Conservation (phyloP, 78 protist species). For the Dictyostelium citrinum region DNA sequence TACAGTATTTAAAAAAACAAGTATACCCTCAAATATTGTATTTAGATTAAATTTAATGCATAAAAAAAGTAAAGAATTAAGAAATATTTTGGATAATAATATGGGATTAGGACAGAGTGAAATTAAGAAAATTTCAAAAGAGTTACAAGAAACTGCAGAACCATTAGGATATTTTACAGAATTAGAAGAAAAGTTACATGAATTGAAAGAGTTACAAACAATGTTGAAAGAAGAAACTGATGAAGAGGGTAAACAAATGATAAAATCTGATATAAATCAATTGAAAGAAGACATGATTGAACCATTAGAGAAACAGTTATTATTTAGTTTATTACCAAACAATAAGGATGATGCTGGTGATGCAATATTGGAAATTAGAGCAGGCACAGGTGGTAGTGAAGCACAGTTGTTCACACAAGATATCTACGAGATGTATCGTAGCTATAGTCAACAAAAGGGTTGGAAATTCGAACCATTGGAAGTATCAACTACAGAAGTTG, state of each 20-base stretch:
- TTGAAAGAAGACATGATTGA: not conserved
- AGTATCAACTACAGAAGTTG: conserved; percentile 12
- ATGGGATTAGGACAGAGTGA: conserved; percentile 38
- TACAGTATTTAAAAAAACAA: not conserved
- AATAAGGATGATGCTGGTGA: conserved; percentile 67
- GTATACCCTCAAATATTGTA: conserved; percentile 8
- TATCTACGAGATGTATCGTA: conserved; percentile 84
- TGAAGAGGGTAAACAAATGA: conserved; percentile 20
- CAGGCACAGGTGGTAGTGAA: conserved; percentile 93
- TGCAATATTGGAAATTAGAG: conserved; percentile 85
- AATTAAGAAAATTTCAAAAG: conserved; percentile 42
- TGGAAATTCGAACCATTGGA: conserved; percentile 83
- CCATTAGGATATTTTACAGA: not conserved
- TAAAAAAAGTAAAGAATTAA: not conserved
- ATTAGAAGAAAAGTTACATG: not conserved
- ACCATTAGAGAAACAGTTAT: conserved; percentile 11
- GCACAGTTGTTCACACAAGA: conserved; percentile 91
- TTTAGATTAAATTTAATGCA: not conserved
- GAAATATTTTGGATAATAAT: not conserved
- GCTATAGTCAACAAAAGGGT: conserved; percentile 42
- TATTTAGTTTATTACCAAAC: conserved; percentile 54
- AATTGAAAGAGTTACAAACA: not conserved
- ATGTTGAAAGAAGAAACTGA: not conserved
- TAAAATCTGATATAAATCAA: not conserved
- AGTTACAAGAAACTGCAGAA: not conserved